Percentiles rank a stretch among this genome's conserved stretches.
These are phyloP conservation scores for Cryptococcus neoformans DNA, from an alignment of 1,284 basidiomycete species.

Conservation along the genomic window DNA sequence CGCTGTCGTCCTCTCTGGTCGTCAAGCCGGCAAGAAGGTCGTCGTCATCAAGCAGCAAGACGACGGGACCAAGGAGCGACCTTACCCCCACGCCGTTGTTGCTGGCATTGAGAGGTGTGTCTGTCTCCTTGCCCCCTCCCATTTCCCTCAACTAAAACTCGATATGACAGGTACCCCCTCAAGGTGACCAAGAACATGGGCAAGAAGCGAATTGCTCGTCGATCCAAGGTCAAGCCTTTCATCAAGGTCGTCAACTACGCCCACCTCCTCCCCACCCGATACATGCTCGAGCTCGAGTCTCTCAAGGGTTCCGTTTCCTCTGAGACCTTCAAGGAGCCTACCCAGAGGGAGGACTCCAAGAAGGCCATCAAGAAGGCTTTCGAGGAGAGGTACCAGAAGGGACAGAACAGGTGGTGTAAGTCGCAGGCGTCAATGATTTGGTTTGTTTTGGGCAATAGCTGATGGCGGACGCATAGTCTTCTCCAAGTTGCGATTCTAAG, in stretches of 20 bases:
- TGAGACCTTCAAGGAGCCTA: conserved; percentile 94
- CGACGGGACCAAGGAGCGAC: conserved; percentile 81
- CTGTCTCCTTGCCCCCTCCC: neutral
- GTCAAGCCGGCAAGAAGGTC: conserved; percentile 97
- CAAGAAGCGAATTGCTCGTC: conserved; percentile 82
- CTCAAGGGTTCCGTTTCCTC: conserved; percentile 76
- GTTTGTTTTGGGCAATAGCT: neutral
- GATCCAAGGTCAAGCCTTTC: conserved; percentile 97
- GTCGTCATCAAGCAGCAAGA: conserved; percentile 93
- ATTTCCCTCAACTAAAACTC: neutral
- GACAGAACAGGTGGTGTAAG: conserved; percentile 87
- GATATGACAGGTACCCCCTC: conserved; percentile 67
- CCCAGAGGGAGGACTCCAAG: conserved; percentile 88
- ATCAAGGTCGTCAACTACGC: conserved; percentile 99
- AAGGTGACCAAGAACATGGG: conserved; percentile 97
- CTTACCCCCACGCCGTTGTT: conserved; percentile 93
- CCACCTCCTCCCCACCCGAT: conserved; percentile 96
- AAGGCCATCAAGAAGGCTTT: conserved; percentile 93
- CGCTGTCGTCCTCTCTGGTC: conserved; percentile 92
- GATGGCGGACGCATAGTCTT: conserved; percentile 21
- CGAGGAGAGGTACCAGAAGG: conserved; percentile 84
- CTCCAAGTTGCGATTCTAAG: conserved; percentile 40
- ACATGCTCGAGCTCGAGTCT: conserved; percentile 88
- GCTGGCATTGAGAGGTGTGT: conserved; percentile 77
- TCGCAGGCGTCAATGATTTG: conserved; percentile 1